phyloP scores from a whole-genome alignment of 495 filamentous ascomycete species.

The Daldinia bambusicola region DNA sequence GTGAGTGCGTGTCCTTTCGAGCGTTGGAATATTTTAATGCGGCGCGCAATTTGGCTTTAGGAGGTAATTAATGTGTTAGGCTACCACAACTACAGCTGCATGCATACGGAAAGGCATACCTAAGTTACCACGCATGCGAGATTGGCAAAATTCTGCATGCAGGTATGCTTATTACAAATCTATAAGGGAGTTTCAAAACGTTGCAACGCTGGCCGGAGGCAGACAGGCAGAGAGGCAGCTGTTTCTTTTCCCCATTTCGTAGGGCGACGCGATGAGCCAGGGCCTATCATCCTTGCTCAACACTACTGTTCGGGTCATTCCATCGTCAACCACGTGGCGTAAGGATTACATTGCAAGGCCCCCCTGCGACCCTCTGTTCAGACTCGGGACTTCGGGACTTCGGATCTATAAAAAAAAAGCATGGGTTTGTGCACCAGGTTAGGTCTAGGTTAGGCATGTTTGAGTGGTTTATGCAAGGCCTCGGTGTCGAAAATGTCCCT shows the following conservation, averaged over 20 bases:
- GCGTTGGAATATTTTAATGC: too few relatives aligned
- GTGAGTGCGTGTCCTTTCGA: too few relatives aligned
- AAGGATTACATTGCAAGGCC: slow-evolving; percentile 1
- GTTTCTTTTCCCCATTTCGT: not conserved
- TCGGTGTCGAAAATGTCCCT: not conserved
- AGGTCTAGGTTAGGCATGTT: not conserved
- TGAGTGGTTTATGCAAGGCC: not conserved
- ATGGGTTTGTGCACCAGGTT: not conserved
- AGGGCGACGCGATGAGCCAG: not conserved
- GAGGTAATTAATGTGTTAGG: too few relatives aligned
- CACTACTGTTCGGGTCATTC: not conserved
- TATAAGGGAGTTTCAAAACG: too few relatives aligned
- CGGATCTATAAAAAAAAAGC: slow-evolving; percentile 5
- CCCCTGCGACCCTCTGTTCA: not conserved
- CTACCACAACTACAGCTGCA: too few relatives aligned
- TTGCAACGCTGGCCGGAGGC: too few relatives aligned
- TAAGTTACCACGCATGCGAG: too few relatives aligned
- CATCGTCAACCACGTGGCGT: not conserved
- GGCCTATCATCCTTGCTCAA: not conserved
- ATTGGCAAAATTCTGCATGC: not conserved
- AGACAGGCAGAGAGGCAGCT: too few relatives aligned
- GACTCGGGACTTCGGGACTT: not conserved
- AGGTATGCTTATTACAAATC: not conserved
- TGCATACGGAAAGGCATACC: too few relatives aligned
- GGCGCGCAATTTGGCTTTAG: too few relatives aligned